phyloP scores from a whole-genome alignment of 345 rosid species.

The Anastatica hierochuntica region DNA sequence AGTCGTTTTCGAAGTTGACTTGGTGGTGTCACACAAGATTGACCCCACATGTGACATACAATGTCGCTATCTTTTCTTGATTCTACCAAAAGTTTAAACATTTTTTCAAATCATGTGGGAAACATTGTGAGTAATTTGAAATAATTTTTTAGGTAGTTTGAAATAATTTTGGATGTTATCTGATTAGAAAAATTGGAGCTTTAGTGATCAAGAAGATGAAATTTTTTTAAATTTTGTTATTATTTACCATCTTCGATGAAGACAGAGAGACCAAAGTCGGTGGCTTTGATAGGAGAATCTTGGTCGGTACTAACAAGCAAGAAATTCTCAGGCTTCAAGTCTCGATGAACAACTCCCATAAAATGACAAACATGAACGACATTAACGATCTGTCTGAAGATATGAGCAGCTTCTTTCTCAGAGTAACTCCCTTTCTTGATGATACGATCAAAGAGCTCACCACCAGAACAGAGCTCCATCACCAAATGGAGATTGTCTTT shows the following conservation, averaged over 20 bases:
- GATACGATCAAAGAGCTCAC: slow-evolving; percentile 89
- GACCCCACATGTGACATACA: slow-evolving; percentile 17
- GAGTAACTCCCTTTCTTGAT: slow-evolving; percentile 62
- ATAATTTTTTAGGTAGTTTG: no score
- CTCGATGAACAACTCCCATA: slow-evolving; percentile 90
- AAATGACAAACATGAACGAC: slow-evolving; percentile 89
- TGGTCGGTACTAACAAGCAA: slow-evolving; percentile 45
- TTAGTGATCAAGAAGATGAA: neutral
- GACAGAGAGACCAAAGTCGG: slow-evolving; percentile 83
- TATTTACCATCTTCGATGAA: slow-evolving; percentile 79
- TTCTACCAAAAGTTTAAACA: neutral
- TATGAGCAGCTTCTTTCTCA: slow-evolving; percentile 66
- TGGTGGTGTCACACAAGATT: slow-evolving; percentile 6
- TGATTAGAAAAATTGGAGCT: no score
- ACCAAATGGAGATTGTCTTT: slow-evolving; percentile 49
- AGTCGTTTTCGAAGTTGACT: slow-evolving; percentile 22
- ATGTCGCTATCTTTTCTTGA: slow-evolving; percentile 12
- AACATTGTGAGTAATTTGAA: no score
- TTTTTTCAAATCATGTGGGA: no score
- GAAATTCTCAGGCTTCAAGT: slow-evolving; percentile 95
- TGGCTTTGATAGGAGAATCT: slow-evolving; percentile 56
- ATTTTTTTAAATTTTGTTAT: neutral
- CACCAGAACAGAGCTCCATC: slow-evolving; percentile 94
- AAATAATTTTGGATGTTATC: no score
- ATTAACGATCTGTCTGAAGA: slow-evolving; percentile 66